Base-by-base conservation (phyloP, 1,284 basidiomycete genomes). In the Malassezia psittaci region DNA sequence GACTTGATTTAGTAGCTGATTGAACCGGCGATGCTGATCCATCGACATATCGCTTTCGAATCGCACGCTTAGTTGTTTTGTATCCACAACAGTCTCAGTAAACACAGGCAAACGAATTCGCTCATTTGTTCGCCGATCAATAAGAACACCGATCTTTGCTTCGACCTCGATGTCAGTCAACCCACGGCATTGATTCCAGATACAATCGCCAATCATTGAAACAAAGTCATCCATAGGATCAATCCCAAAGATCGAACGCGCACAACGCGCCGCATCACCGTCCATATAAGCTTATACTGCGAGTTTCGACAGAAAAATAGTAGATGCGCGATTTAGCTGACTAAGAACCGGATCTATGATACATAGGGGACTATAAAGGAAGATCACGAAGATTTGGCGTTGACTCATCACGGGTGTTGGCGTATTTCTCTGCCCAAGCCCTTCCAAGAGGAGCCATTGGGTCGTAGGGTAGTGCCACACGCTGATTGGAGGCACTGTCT, bases 181-280 rank as follows among this genome's bases (percentile, higher is more conserved):
- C 1, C 76, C 77, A 3, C 66, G 65, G 16, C 76, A 75, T 18
- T 67, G 58, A 12, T 66, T 60, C 75, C 79, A 76, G 39, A 96
- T 79, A 77, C 90, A 98, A 75, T 96, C 88, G 21, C 88, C 90
- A 44, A 98, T 81, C 66, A 88, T 85, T 68, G 82, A 82, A 59
- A 90, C 89, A 73, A 96, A 91, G 72, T 96, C 91, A 76, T 96
- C 91, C 38, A 90, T 78, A 2, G 93, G 90, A 68, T 91, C 88
- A 47, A 91, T 84, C 54, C 88, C 88, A 42, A 96, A 85, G 65
- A 96, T 88, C 18, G 87, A 57, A 24, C 51, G 55, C 24, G 40
- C 18, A 24, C n/a, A n/a, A n/a, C n/a, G 35, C 32, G 15, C 39
- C 16, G 36, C 43, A 16, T 16, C 15, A 13, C 34, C 21, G 4